Evolutionary conservation across 2,329 filamentous ascomycete genomes (phyloP).

Genomic region (Colletotrichum cordylinicola): DNA sequence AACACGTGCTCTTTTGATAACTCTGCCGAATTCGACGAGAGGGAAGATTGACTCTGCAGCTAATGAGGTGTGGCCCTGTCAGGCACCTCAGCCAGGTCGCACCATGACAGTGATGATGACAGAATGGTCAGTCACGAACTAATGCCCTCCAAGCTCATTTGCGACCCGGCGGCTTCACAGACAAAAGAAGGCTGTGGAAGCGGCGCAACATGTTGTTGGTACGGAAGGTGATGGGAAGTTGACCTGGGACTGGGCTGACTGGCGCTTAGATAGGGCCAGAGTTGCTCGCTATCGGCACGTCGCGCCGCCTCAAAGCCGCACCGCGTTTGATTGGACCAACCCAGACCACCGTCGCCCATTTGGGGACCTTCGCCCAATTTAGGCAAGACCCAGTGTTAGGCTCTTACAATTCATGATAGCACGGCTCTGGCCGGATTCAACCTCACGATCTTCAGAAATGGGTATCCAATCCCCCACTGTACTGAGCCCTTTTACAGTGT

Average conservation of each 20-base stretch:
- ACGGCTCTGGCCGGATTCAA: not conserved
- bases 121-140: not conserved
- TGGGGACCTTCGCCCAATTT: not conserved
- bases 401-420: not conserved
- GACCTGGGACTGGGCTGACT: not conserved
- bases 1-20: not conserved
- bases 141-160: too few species aligned
- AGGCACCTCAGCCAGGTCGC: not conserved
- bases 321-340: not conserved
- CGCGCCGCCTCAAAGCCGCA: not conserved
- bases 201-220: not conserved
- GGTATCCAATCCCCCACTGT: too few species aligned
- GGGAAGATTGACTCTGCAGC: not conserved
- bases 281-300: not conserved
- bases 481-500: not conserved
- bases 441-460: not conserved
- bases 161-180: not conserved
- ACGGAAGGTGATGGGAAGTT: not conserved
- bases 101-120: not conserved
- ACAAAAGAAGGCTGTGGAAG: not conserved
- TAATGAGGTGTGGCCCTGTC: accelerated
- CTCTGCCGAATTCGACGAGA: not conserved
- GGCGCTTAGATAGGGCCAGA: not conserved
- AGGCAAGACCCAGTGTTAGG: not conserved
- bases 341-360: not conserved